Percentiles rank a stretch among this genome's conserved stretches.
These are phyloP conservation scores for Carex myosuroides DNA, from an alignment of 176 grass and related monocot genomes.

Conservation along the genomic window DNA sequence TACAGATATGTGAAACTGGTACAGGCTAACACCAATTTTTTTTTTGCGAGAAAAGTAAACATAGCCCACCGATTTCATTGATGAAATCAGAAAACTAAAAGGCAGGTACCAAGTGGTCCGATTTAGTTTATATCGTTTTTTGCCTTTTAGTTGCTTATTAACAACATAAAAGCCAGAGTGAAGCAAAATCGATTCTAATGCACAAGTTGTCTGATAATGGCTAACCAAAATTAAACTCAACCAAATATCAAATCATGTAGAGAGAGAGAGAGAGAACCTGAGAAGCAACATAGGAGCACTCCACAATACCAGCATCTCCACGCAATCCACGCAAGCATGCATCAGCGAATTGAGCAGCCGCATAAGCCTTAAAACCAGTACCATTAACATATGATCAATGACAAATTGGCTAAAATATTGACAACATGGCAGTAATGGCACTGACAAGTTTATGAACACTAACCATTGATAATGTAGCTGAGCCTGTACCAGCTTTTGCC, in stretches of 20 bases:
- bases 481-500: constrained; percentile 85
- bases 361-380: constrained; percentile 39
- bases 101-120: no score
- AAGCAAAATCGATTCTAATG: not conserved
- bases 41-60: no score
- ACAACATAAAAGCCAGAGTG: not conserved
- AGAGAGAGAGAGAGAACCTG: constrained; percentile 30
- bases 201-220: not conserved
- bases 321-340: constrained; percentile 62
- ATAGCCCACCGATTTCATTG: no score
- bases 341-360: constrained; percentile 73
- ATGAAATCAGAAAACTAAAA: no score
- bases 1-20: not conserved
- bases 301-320: constrained; percentile 71
- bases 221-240: not conserved
- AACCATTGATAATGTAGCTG: constrained; percentile 88
- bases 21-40: not conserved
- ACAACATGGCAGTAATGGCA: not conserved
- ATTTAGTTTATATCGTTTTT: not conserved
- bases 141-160: not conserved
- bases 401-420: not conserved
- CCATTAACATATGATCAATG: not conserved
- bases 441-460: constrained; percentile 5
- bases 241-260: constrained; percentile 10
- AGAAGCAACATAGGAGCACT: constrained; percentile 78